Conservation (phyloP, 2,329 filamentous ascomycete genomes). For the Berkeleyomyces basicola region DNA sequence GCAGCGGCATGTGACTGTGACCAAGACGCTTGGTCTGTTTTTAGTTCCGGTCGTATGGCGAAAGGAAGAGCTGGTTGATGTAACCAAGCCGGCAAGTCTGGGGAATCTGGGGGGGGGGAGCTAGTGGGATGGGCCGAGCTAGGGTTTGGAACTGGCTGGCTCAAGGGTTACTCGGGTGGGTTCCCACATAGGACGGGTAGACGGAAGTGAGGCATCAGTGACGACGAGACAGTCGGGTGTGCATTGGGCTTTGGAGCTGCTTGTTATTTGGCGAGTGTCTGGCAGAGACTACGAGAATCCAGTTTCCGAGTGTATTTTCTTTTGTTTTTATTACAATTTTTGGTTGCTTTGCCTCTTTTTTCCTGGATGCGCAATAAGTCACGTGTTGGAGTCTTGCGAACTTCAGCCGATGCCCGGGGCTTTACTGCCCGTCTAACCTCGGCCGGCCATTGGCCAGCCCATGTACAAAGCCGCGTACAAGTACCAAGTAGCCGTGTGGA, state of each 20-base stretch:
- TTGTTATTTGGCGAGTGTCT: background rate
- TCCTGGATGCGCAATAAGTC: background rate
- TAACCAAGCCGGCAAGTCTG: background rate
- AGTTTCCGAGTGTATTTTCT: background rate
- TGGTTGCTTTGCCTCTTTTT: background rate
- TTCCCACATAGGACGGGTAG: no score
- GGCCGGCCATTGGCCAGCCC: slow-evolving; percentile 8
- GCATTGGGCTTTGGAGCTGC: background rate
- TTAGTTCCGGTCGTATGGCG: background rate
- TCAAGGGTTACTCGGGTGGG: no score
- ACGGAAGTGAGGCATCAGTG: no score
- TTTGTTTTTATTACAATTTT: background rate
- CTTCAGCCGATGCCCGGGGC: background rate
- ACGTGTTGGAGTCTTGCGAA: background rate
- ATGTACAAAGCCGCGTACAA: background rate
- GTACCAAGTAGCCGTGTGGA: no score
- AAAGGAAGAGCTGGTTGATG: background rate
- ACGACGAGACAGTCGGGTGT: no score
- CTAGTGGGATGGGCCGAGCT: background rate
- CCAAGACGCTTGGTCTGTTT: background rate
- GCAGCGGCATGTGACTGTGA: background rate
- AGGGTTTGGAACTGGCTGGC: background rate
- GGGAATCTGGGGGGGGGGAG: background rate
- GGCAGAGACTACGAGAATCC: no score
- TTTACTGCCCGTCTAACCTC: slow-evolving; percentile 7